Evolutionary conservation across 805 yeast species (phyloP), one percentile per base, ranked within the genome.

Genomic region (Cyberlindnera nakhonratchasimensis): DNA sequence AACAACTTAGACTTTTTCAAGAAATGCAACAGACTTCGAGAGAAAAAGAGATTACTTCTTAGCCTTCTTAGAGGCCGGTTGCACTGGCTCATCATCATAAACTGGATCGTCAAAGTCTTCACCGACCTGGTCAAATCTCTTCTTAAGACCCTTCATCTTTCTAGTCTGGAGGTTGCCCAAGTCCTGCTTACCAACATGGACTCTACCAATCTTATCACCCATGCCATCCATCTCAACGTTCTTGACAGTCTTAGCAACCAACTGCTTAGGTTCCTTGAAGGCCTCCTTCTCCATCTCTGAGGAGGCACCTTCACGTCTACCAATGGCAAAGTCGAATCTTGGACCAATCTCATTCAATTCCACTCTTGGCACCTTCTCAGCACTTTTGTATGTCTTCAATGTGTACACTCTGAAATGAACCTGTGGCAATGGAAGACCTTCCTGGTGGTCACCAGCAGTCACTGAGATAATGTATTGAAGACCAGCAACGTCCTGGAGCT

Each of bases 151-250:
- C 75, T 93, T 93, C 96, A 93, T 88, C 80, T 93, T 93, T 69
- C 99, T 80, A 6, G 99, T 91, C 70, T 93, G 99, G 62, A 93
- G 66, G 64, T 82, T 82, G 61, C 77, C 74, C 64, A 93, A 72
- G 64, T 93, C 98, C 72, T 93, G 99, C 64, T 82, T 82, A 67
- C 96, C 97, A 66, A 93, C 85, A 63, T 93, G 99, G 58, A 93
- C 80, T 69, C 91, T 86, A 57, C 97, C 99, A 48, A 93, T 75
- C 79, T 91, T 88, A 65, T 93, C 99, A 69, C 99, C 99, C 86
- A 93, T 77, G 42, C 72, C 58, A 63, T 93, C 98, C 34, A 82
- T 77, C 49, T 82, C 82, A 40, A 93, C 81, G 61, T 93, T 93
- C 87, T 93, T 93, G 76, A 82, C 82, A 45, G 76, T 79, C 72